Base-by-base conservation (phyloP, 495 filamentous ascomycete species). In the Hyphodiscus hymeniophilus region DNA sequence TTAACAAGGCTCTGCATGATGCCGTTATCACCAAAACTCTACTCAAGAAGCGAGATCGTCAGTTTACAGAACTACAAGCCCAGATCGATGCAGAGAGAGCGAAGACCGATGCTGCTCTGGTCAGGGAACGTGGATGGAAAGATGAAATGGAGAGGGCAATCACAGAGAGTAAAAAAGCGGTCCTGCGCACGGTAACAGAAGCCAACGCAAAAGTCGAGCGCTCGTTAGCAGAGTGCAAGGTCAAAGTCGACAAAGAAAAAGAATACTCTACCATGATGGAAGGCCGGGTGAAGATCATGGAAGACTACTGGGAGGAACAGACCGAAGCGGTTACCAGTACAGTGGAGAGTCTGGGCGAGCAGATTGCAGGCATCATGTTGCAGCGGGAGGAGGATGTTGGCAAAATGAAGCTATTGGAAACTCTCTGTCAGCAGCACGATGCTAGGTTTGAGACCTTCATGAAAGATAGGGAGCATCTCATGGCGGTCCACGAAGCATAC, bases 1-100 rank as follows among this genome's bases (percentile, higher is more conserved):
- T n/a, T 83, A 87, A 54, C 75, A 86, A 20, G 76, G 75, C 53
- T 73, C 68, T 85, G 56, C 70, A 89, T 44, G 87, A 92, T 47
- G 80, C 79, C 18, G 84, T 67, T 44, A 70, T 82, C 22, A 78
- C 85, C 51, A 82, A 85, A 51, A 76, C 76, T 16, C 76, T 85
- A 1, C 73, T 92, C 5, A 74, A 79, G 36, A 77, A 84, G 34
- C 89, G 87, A 55, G 87, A 92, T 53, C 77, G 85, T 6, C 88
- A 89, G 60, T 77, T 94, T 3, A 84, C 88, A 50, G 79, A 84
- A 45, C 60, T 89, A 38, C 80, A 83, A 49, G 68, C 67, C 1
- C 73, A 85, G 38, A 65, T 87, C 6, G 80, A 87, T 10, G 60
- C 66, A 10, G 88, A 94, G 67, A 76, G 74, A 50, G 68, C 72